Evolutionary conservation across 1,139 yeast species (phyloP).

Genomic region (Starmera stellimalicola): DNA sequence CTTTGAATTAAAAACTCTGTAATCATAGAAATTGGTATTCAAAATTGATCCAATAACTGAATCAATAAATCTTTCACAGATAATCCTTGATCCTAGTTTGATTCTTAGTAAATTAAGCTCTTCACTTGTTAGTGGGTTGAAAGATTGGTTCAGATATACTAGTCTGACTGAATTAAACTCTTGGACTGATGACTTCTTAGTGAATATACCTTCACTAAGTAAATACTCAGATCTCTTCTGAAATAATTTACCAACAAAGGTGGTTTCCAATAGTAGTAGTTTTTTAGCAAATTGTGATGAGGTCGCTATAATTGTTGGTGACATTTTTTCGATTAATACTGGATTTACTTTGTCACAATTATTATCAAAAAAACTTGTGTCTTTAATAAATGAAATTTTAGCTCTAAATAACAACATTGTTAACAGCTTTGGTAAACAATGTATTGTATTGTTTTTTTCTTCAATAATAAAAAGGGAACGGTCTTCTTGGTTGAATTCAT

Average conservation of each 20-base stretch:
- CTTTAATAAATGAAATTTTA: slow-evolving; percentile 16
- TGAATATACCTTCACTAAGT: slow-evolving; percentile 31
- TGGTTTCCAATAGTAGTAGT: background rate
- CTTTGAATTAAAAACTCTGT: slow-evolving; percentile 32
- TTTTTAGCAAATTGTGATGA: slow-evolving; percentile 3
- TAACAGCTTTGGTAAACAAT: slow-evolving; percentile 24
- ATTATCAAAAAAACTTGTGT: background rate
- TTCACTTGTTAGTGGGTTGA: slow-evolving; percentile 18
- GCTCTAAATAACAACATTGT: slow-evolving; percentile 27
- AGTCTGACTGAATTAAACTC: slow-evolving; percentile 26
- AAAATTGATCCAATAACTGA: slow-evolving; percentile 50
- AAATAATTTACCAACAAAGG: slow-evolving; percentile 9
- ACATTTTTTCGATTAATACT: slow-evolving; percentile 2
- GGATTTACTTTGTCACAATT: background rate
- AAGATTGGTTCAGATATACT: slow-evolving; percentile 24
- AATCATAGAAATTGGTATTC: slow-evolving; percentile 53
- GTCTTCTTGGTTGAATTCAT: slow-evolving; percentile 33
- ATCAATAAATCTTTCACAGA: slow-evolving; percentile 40
- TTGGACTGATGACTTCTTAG: slow-evolving; percentile 20
- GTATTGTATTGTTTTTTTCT: slow-evolving; percentile 13
- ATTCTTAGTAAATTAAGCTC: slow-evolving; percentile 38
- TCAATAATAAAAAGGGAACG: slow-evolving; percentile 30
- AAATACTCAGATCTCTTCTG: slow-evolving; percentile 25
- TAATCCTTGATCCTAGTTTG: slow-evolving; percentile 37
- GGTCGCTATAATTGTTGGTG: slow-evolving; percentile 10